Percentiles rank a stretch among this genome's conserved stretches.
Conservation (phyloP, 2,329 filamentous ascomycete genomes). For the Drechslera avenae region DNA sequence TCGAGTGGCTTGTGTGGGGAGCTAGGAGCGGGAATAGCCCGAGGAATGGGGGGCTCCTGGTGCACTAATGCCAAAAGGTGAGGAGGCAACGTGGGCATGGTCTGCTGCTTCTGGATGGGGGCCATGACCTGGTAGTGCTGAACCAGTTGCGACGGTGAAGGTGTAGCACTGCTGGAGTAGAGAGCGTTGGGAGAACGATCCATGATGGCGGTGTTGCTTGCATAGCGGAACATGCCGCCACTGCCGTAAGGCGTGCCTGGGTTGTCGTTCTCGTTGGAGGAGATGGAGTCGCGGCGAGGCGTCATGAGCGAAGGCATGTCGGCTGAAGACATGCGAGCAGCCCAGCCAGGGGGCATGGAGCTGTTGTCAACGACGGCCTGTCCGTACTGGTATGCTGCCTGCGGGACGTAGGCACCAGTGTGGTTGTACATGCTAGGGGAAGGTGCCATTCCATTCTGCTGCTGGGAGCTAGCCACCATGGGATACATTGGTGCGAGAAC, state of each 20-base stretch:
- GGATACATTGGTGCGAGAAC: slow-evolving; percentile 43
- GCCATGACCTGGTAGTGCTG: slow-evolving; percentile 52
- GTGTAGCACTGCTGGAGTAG: slow-evolving; percentile 55
- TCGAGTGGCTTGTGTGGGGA: slow-evolving; percentile 89
- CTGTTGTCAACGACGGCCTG: slow-evolving; percentile 53
- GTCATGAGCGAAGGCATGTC: slow-evolving; percentile 58
- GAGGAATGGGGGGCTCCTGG: slow-evolving; percentile 81
- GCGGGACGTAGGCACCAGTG: slow-evolving; percentile 51
- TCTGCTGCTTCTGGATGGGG: slow-evolving; percentile 45
- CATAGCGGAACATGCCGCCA: slow-evolving; percentile 52
- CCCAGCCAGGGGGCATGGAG: slow-evolving; percentile 55
- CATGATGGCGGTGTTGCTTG: slow-evolving; percentile 53
- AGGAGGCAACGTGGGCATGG: slow-evolving; percentile 50
- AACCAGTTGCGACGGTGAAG: slow-evolving; percentile 56
- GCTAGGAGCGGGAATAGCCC: slow-evolving; percentile 85
- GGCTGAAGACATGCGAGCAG: slow-evolving; percentile 51
- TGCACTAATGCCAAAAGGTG: slow-evolving; percentile 55
- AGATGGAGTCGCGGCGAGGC: slow-evolving; percentile 58
- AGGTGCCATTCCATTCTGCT: slow-evolving; percentile 38
- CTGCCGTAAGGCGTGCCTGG: slow-evolving; percentile 55
- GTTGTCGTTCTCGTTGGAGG: slow-evolving; percentile 59
- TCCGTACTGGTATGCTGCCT: slow-evolving; percentile 51
- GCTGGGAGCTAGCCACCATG: slow-evolving; percentile 41
- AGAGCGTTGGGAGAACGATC: slow-evolving; percentile 57
- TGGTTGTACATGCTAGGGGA: slow-evolving; percentile 54